phyloP scores from a whole-genome alignment of 108 stramenopile genomes.

The Cyclotella cryptica region DNA sequence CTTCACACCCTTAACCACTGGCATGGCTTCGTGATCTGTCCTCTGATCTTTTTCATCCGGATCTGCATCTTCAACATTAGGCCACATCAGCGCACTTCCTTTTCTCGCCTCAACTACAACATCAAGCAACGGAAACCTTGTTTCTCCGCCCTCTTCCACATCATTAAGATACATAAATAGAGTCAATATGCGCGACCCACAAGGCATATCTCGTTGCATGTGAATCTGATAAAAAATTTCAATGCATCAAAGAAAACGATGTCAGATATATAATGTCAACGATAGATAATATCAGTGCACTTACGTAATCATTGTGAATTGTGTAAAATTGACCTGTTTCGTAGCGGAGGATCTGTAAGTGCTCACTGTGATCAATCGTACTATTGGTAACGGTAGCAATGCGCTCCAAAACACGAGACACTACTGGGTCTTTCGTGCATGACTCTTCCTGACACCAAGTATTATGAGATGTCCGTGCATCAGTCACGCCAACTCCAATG shows the following conservation, averaged over 20 bases:
- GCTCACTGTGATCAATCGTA: conserved; percentile 64
- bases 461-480: conserved; percentile 63
- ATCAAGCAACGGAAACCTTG: conserved; percentile 50
- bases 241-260: too few species aligned
- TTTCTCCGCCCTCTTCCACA: conserved; percentile 59
- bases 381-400: conserved; percentile 59
- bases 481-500: conserved; percentile 52
- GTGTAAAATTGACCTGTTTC: conserved; percentile 60
- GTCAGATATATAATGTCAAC: too few species aligned
- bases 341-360: conserved; percentile 72
- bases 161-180: conserved; percentile 89
- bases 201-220: conserved; percentile 49
- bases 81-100: conserved; percentile 79
- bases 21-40: conserved; percentile 66
- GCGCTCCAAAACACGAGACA: conserved; percentile 42
- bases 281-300: too few species aligned
- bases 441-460: conserved; percentile 60
- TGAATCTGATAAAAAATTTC: background rate
- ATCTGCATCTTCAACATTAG: conserved; percentile 56
- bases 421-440: conserved; percentile 46
- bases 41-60: conserved; percentile 53
- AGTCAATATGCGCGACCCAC: conserved; percentile 84
- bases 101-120: conserved; percentile 50
- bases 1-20: conserved; percentile 64
- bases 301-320: conserved; percentile 60